Conservation (phyloP, 1,284 basidiomycete genomes). For the Apiotrichum veenhuisii region DNA sequence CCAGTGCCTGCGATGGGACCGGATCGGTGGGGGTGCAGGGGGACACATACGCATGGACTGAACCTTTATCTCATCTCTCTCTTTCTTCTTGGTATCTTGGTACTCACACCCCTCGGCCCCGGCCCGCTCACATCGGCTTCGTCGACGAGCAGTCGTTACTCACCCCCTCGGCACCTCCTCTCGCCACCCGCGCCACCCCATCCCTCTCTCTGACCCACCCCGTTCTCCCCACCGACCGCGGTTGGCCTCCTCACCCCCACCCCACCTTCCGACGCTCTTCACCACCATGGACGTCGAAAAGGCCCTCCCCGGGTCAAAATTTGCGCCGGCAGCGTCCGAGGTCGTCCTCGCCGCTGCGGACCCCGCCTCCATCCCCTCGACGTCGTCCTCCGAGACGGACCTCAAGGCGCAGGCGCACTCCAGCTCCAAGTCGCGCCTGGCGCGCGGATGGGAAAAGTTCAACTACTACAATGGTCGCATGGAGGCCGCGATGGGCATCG, state of each 20-base stretch:
- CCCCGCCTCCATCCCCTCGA: too few relatives aligned
- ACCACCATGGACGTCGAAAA: not conserved
- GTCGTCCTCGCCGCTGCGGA: not conserved
- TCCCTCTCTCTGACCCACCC: not conserved
- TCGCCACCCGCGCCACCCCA: too few relatives aligned
- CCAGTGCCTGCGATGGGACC: too few relatives aligned
- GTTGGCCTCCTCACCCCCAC: not conserved
- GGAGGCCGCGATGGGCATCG: conserved; percentile 32
- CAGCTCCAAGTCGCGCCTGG: not conserved
- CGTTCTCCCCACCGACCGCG: not conserved
- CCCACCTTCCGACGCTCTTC: not conserved
- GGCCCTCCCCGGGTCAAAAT: not conserved
- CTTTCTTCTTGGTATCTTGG: not conserved
- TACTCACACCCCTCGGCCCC: not conserved
- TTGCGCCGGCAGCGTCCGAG: not conserved
- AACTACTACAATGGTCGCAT: conserved; percentile 25
- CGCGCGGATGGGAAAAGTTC: conserved; percentile 20
- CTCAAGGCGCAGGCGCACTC: not conserved
- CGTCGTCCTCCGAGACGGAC: not conserved
- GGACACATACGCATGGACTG: not conserved
- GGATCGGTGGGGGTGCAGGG: too few relatives aligned
- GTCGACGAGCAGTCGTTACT: not conserved
- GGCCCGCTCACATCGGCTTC: not conserved
- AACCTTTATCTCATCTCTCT: not conserved
- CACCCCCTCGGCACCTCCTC: not conserved